phyloP scores from a whole-genome alignment of 2,329 filamentous ascomycete genomes.

The Chrysosporium queenslandicum region DNA sequence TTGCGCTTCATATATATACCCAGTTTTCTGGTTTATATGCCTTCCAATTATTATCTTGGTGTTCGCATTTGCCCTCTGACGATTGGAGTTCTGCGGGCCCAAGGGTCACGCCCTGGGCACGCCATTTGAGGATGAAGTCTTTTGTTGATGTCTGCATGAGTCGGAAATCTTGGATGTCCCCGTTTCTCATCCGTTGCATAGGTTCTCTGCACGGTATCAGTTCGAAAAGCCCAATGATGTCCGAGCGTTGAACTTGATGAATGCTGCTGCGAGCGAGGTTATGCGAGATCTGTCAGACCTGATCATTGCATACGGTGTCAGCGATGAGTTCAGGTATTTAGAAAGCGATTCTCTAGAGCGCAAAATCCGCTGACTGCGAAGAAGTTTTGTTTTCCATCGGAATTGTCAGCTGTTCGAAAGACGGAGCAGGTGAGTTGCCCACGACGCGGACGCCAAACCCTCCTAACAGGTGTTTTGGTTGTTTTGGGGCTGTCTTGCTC shows the following conservation, averaged over 20 bases:
- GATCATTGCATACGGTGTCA: constrained; percentile 80
- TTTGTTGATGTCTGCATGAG: too few species aligned
- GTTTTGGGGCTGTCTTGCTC: not conserved
- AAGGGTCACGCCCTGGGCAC: too few species aligned
- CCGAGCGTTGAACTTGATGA: constrained; percentile 85
- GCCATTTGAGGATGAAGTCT: too few species aligned
- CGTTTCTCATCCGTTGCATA: constrained; percentile 28
- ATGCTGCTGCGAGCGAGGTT: constrained; percentile 75
- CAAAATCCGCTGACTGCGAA: not conserved
- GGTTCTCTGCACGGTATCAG: constrained; percentile 68
- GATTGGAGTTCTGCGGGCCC: too few species aligned
- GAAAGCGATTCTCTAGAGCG: too few species aligned
- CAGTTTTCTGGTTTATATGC: too few species aligned
- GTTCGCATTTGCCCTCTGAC: too few species aligned
- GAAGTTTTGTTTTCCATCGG: constrained; percentile 80
- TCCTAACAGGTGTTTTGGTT: too few species aligned
- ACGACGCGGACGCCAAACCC: too few species aligned
- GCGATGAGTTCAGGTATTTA: constrained; percentile 66
- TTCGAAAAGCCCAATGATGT: constrained; percentile 91
- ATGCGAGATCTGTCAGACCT: constrained; percentile 77
- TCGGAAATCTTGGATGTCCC: too few species aligned
- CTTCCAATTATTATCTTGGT: too few species aligned
- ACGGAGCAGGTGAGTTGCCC: constrained; percentile 54
- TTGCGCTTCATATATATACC: too few species aligned
- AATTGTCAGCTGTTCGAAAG: constrained; percentile 74